These are phyloP conservation scores for Paraphaeosphaeria sporulosa DNA, from an alignment of 2,329 filamentous ascomycete genomes.

Conservation along the genomic window DNA sequence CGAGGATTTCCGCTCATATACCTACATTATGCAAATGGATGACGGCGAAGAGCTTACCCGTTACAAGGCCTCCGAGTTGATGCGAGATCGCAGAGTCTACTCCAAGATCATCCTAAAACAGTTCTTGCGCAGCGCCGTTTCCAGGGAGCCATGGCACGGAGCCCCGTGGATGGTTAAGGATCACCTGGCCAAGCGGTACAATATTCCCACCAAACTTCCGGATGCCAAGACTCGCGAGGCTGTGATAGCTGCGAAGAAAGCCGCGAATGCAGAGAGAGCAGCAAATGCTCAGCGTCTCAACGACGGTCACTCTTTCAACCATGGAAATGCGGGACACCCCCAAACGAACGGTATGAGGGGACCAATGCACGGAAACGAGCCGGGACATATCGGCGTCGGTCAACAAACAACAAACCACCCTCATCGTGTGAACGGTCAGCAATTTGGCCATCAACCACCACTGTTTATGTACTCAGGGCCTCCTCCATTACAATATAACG, in stretches of 20 bases:
- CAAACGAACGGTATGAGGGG: conserved; percentile 28
- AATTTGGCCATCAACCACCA: neutral
- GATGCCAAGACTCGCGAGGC: conserved; percentile 46
- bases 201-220: conserved; percentile 87
- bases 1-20: conserved; percentile 42
- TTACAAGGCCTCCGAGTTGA: conserved; percentile 66
- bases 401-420: neutral
- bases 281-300: conserved; percentile 65
- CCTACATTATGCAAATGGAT: conserved; percentile 44
- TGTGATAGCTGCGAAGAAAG: conserved; percentile 64
- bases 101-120: conserved; percentile 93
- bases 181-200: conserved; percentile 81
- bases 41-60: conserved; percentile 57
- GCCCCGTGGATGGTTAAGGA: conserved; percentile 95
- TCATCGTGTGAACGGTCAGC: conserved; percentile 1
- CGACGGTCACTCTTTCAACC: conserved; percentile 35
- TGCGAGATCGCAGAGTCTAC: conserved; percentile 87
- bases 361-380: conserved; percentile 2
- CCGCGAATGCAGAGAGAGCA: conserved; percentile 74
- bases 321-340: conserved; percentile 27
- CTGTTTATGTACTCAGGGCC: conserved; percentile 3
- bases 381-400: neutral
- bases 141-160: conserved; percentile 90
- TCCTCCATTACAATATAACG: neutral
- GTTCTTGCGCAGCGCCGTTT: conserved; percentile 95